Percentiles rank a stretch among this genome's conserved stretches.
phyloP scores from a whole-genome alignment of 2,329 filamentous ascomycete species.

The Cladophialophora bantiana region DNA sequence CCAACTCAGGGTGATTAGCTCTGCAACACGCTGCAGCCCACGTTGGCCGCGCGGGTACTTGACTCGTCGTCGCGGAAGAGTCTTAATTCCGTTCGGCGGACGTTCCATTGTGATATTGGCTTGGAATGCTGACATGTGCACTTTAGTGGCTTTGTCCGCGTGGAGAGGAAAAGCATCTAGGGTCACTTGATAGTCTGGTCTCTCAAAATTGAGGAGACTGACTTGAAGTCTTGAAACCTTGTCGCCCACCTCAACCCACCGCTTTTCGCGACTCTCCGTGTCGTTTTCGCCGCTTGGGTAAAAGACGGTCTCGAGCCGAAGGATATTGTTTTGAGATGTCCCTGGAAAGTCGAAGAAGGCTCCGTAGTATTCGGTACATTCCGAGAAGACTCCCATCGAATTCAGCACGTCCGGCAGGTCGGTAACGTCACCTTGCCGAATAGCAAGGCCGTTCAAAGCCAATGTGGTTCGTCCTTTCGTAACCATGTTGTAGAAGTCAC shows the following conservation, averaged over 20 bases:
- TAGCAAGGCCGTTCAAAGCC: conserved; percentile 41
- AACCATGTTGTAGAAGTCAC: conserved; percentile 53
- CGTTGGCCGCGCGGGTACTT: conserved; percentile 29
- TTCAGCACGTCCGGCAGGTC: conserved; percentile 44
- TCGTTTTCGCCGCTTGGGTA: conserved; percentile 24
- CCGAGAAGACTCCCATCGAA: conserved; percentile 38
- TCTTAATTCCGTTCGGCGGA: conserved; percentile 32
- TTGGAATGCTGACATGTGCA: conserved; percentile 35
- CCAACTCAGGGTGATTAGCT: conserved; percentile 51
- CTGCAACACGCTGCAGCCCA: conserved; percentile 41
- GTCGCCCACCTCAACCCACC: conserved; percentile 40
- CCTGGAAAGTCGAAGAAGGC: conserved; percentile 52
- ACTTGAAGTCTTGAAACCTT: conserved; percentile 53
- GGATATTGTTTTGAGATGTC: conserved; percentile 37
- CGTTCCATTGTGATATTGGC: conserved; percentile 35
- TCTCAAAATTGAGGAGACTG: conserved; percentile 49
- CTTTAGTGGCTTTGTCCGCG: conserved; percentile 23
- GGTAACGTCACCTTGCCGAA: conserved; percentile 36
- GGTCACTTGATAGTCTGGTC: conserved; percentile 38
- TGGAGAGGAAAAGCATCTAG: conserved; percentile 36
- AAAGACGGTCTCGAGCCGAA: conserved; percentile 49
- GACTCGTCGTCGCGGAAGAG: conserved; percentile 28
- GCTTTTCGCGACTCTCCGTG: conserved; percentile 28
- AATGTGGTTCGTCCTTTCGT: conserved; percentile 46
- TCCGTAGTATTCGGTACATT: conserved; percentile 46